Evolutionary conservation across 371 early-diverging fungal species (phyloP), one percentile per base, ranked within the genome.

Genomic region (Smittium mucronatum): DNA sequence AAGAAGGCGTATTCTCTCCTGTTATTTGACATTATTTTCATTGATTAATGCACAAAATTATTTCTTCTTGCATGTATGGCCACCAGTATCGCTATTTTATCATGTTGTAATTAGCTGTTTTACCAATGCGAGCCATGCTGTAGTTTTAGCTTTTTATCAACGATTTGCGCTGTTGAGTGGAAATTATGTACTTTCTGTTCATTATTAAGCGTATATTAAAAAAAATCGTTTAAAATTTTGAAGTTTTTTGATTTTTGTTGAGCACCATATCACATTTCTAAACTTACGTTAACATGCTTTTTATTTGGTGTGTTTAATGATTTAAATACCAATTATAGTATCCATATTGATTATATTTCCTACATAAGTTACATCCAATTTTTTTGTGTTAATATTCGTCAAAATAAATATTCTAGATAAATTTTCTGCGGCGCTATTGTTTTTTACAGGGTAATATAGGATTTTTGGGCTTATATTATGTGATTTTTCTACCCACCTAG

Each of bases 11-110:
- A 31, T 30, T 57, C 0, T 28, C 34, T 11, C 60, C 68, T 5
- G 70, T 28, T 2, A 78, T 32, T 61, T 80, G 80, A 34, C 80
- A 80, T 8, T 61, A 15, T 32, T 58, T 66, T 63, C 80, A 77
- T 0, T 34, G 28, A 2, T 28, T 47, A 1, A 80, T 11, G 70
- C 70, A 75, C 0, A 30, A 32, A 30, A 70, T 21, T 16, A 74
- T 69, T 28, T 74, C 72, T 2, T 1, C 30, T 17, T 65, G 30
- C 75, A 76, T 70, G 1, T 61, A 58, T 0, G 75, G 79, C 79
- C 79, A 79, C 79, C 79, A 79, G 58, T 34, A 71, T 8, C 68
- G 70, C 25, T 36, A 25, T 11, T 57, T 65, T 33, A 79, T 29
- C 21, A 71, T 32, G 29, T 78, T 71, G 32, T 60, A 1, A 31